Evolutionary conservation across 78 protist species (phyloP), one percentile per base, ranked within the genome.

Genomic region (Creolimax fragrantissima): DNA sequence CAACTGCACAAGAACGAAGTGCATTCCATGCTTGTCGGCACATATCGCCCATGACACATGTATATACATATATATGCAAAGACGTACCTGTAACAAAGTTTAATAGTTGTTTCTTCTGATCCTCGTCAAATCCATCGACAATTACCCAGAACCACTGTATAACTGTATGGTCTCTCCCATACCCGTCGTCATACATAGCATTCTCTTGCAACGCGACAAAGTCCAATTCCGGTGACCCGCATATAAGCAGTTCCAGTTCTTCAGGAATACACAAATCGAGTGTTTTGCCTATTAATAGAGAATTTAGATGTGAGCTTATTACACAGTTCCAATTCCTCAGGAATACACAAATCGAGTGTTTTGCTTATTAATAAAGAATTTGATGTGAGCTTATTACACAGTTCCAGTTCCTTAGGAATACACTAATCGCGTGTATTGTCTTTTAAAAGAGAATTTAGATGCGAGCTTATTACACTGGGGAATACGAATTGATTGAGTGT

Each of bases 301-400:
- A 24, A n/a, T n/a, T n/a, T n/a, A n/a, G n/a, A n/a, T n/a, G n/a
- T n/a, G n/a, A n/a, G n/a, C n/a, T n/a, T n/a, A n/a, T n/a, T n/a
- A n/a, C n/a, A n/a, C 45, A 93, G 88, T 89, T 97, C 98, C 36
- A 99, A 90, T 93, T 99, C 99, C 67, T 96, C 99, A 4, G 98
- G 93, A 17, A 66, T 4, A 41, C 83, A 86, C 35, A 92, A 81
- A 2, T 7, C 2, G 24, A 89, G 81, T 67, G 89, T 67, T 5
- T 84, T 36, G 74, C 74, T 24, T 58, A 24, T 24, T 32, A 24
- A 58, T 2, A 58, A 24, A 24, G 74, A 24, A n/a, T n/a, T n/a
- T n/a, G n/a, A n/a, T n/a, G n/a, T n/a, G n/a, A n/a, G n/a, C n/a
- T n/a, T n/a, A n/a, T n/a, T n/a, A n/a, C n/a, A n/a, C 45, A 93